Conservation (phyloP, 306 rosid species). For the Rubus idaeus region DNA sequence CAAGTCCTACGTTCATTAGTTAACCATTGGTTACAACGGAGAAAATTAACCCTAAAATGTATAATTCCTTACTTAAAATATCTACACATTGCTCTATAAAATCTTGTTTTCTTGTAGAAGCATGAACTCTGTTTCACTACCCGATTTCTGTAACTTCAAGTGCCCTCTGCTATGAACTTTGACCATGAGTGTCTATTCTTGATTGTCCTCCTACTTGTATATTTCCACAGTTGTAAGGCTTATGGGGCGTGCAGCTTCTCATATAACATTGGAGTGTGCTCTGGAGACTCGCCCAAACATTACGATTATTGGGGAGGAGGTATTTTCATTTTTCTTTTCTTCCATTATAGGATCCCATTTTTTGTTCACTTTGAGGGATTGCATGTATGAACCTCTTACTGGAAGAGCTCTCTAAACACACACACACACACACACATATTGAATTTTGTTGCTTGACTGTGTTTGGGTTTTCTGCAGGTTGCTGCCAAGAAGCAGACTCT, state of each 20-base stretch:
- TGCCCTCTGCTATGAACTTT: background rate
- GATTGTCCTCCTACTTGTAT: background rate
- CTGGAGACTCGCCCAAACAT: conserved; percentile 85
- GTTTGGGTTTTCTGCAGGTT: conserved; percentile 52
- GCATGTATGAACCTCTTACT: background rate
- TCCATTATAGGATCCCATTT: background rate
- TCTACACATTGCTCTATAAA: background rate
- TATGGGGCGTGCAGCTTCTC: conserved; percentile 98
- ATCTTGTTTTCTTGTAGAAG: background rate
- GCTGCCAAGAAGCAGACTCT: conserved; percentile 82
- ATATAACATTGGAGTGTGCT: conserved; percentile 89
- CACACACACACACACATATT: no score
- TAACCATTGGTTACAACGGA: background rate
- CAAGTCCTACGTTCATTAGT: background rate
- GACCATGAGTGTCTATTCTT: background rate
- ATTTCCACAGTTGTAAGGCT: conserved; percentile 78
- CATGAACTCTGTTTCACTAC: background rate
- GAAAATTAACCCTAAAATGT: background rate
- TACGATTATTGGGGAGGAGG: conserved; percentile 93
- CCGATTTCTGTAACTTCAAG: background rate
- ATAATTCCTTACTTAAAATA: no score
- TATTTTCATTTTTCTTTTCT: conserved; percentile 16
- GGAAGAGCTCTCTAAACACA: background rate
- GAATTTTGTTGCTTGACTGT: conserved; percentile 15
- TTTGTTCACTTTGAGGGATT: no score